These are phyloP conservation scores for Circinella umbellata DNA, from an alignment of 371 early-diverging fungal species.

Conservation along the genomic window DNA sequence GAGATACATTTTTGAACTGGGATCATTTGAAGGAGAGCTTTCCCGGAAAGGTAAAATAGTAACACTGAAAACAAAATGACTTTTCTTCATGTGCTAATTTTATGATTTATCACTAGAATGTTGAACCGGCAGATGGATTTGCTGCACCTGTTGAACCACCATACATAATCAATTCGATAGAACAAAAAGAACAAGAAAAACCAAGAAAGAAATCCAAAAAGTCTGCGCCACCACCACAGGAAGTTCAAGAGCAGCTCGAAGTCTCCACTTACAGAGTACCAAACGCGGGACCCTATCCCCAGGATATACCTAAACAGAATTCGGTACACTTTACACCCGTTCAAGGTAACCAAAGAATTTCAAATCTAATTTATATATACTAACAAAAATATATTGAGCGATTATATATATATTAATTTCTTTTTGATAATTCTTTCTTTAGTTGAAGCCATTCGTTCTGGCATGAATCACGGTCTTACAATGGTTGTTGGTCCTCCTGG, in stretches of 20 bases:
- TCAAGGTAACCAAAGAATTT: slow-evolving; percentile 69
- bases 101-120: not conserved
- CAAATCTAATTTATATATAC: too few relatives aligned
- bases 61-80: not conserved
- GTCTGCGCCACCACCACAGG: slow-evolving; percentile 26
- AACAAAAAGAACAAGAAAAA: slow-evolving; percentile 28
- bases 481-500: slow-evolving; percentile 96
- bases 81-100: not conserved
- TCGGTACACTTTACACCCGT: slow-evolving; percentile 83
- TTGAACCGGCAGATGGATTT: slow-evolving; percentile 32
- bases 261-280: slow-evolving; percentile 65
- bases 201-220: slow-evolving; percentile 50
- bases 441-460: slow-evolving; percentile 87
- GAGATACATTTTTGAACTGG: slow-evolving; percentile 87
- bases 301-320: slow-evolving; percentile 69
- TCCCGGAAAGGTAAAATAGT: slow-evolving; percentile 42
- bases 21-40: slow-evolving; percentile 80
- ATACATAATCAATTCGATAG: slow-evolving; percentile 62
- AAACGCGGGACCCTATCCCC: slow-evolving; percentile 79
- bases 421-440: slow-evolving; percentile 1
- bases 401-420: not conserved
- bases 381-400: too few relatives aligned
- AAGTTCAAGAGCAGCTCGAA: slow-evolving; percentile 45
- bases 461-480: slow-evolving; percentile 84
- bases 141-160: slow-evolving; percentile 53